Conservation (phyloP, 2,329 filamentous ascomycete genomes). For the Nemania sp. region DNA sequence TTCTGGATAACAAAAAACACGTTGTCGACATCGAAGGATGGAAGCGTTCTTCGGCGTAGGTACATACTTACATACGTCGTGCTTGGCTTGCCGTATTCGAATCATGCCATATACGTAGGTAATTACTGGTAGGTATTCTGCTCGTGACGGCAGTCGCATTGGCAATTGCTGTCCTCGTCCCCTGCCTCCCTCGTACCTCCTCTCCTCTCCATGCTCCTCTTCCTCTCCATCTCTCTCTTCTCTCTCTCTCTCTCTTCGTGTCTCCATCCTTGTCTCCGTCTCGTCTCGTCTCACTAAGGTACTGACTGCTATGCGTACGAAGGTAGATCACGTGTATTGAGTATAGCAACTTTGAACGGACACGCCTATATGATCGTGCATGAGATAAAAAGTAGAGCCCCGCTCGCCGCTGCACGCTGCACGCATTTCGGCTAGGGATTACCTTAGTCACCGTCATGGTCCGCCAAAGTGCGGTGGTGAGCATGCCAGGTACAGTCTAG, state of each 20-base stretch:
- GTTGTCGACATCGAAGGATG: slow-evolving; percentile 10
- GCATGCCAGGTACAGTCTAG: too few species aligned
- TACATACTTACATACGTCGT: too few species aligned
- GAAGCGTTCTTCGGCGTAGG: not conserved
- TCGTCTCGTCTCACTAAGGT: too few species aligned
- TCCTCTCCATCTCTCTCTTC: not conserved
- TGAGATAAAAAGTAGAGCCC: not conserved
- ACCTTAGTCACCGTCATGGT: slow-evolving; percentile 6
- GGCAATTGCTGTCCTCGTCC: not conserved
- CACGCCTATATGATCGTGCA: slow-evolving; percentile 5
- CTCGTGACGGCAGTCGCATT: slow-evolving; percentile 3
- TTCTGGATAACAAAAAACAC: not conserved
- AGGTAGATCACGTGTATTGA: not conserved
- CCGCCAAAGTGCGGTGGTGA: not conserved
- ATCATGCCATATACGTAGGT: too few species aligned
- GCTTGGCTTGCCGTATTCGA: too few species aligned
- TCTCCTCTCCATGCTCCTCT: too few species aligned
- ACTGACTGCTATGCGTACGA: too few species aligned
- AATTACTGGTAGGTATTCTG: too few species aligned
- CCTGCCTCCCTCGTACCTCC: not conserved
- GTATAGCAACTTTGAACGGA: not conserved
- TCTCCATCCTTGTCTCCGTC: too few species aligned
- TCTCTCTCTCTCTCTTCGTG: not conserved
- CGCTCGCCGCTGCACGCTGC: not conserved
- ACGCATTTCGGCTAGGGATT: not conserved